Conservation (phyloP, 331 rosid species). For the Spiraea crenata region DNA sequence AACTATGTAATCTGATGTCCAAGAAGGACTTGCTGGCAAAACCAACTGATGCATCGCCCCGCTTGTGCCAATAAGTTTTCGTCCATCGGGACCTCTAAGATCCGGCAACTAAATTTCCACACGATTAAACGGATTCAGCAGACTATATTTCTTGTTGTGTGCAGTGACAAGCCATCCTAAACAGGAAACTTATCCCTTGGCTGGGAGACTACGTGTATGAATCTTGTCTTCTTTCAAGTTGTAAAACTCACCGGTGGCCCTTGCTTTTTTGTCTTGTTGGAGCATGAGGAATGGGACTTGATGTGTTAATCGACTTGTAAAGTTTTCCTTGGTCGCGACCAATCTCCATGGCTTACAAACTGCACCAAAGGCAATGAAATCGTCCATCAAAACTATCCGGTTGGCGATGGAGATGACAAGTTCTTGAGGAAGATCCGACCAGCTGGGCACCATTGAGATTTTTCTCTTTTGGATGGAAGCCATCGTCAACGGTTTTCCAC, state of each 20-base stretch:
- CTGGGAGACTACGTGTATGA: neutral
- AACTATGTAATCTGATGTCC: no score
- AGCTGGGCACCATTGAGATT: neutral
- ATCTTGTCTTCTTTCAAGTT: neutral
- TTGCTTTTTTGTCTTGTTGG: neutral
- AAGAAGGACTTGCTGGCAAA: no score
- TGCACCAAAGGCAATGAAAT: neutral
- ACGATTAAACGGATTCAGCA: neutral
- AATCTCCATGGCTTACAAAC: neutral
- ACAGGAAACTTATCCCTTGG: neutral
- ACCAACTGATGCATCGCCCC: no score
- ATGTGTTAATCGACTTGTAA: neutral
- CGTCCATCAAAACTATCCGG: neutral
- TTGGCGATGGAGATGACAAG: neutral
- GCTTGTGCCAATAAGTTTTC: no score
- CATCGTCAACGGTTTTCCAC: no score
- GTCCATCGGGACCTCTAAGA: neutral
- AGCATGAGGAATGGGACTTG: neutral
- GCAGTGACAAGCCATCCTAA: neutral
- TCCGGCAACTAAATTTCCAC: neutral
- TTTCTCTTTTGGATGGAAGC: no score
- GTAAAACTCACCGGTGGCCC: neutral
- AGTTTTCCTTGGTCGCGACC: neutral
- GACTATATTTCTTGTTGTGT: neutral
- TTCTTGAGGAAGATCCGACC: slow-evolving; percentile 3